Percentiles rank a stretch among this genome's conserved stretches.
Evolutionary conservation across 1,284 basidiomycete species (phyloP).

Genomic region (Pseudozyma tsukubaensis): DNA sequence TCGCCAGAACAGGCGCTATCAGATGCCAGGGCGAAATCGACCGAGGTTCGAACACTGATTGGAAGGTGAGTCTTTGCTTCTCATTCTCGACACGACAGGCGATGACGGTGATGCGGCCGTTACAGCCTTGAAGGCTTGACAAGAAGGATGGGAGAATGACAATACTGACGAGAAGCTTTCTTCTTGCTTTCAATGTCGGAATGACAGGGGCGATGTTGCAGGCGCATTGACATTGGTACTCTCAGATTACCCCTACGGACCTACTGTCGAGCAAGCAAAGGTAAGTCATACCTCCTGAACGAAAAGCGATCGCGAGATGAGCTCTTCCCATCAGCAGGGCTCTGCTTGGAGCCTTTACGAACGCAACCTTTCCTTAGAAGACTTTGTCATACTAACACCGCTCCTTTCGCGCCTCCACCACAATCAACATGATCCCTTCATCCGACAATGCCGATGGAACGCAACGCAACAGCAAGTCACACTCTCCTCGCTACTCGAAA

Average conservation of each 20-base stretch:
- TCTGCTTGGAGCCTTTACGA: neutral
- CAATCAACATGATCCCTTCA: no score
- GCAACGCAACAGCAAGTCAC: constrained; percentile 71
- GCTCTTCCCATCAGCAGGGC: neutral
- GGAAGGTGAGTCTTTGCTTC: constrained; percentile 52
- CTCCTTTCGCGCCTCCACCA: no score
- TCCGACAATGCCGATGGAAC: no score
- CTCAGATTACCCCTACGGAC: constrained; percentile 60
- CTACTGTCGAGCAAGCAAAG: constrained; percentile 58
- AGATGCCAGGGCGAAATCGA: constrained; percentile 81
- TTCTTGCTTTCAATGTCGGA: neutral
- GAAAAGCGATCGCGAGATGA: neutral
- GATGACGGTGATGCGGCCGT: neutral
- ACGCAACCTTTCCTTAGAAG: neutral
- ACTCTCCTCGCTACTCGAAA: constrained; percentile 85
- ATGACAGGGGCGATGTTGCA: constrained; percentile 53
- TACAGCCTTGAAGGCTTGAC: no score
- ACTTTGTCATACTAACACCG: no score
- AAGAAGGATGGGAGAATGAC: constrained; percentile 33
- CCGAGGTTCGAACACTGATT: constrained; percentile 76
- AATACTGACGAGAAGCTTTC: constrained; percentile 12
- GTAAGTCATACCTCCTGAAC: constrained; percentile 22
- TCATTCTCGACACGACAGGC: neutral
- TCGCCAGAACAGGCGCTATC: constrained; percentile 79
- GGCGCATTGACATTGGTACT: constrained; percentile 58